Evolutionary conservation across 306 rosid genomes (phyloP).

Genomic region (Gleditsia sinensis): DNA sequence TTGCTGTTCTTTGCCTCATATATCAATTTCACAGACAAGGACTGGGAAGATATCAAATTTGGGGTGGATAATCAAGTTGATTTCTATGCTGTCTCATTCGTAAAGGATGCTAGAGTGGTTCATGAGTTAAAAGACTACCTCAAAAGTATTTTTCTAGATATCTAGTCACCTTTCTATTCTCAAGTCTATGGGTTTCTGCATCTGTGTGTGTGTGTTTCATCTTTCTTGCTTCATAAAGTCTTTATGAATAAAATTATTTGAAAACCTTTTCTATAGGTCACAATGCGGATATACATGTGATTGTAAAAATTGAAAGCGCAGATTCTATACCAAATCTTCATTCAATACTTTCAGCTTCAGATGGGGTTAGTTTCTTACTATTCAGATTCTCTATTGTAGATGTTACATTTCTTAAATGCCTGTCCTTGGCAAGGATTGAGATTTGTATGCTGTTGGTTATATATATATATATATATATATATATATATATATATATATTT

Average conservation of each 20-base stretch:
- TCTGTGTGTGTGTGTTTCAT: slow-evolving; percentile 4
- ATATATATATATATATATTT: too few relatives aligned
- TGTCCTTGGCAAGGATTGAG: too few relatives aligned
- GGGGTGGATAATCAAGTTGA: slow-evolving; percentile 96
- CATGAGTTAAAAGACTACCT: slow-evolving; percentile 85
- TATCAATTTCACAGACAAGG: slow-evolving; percentile 66
- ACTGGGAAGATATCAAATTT: slow-evolving; percentile 98
- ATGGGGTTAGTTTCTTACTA: slow-evolving; percentile 73
- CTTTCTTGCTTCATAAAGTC: slow-evolving; percentile 4
- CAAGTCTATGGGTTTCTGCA: neutral
- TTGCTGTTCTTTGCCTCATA: slow-evolving; percentile 14
- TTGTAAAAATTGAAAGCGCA: slow-evolving; percentile 95
- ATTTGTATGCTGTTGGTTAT: too few relatives aligned
- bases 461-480: too few relatives aligned
- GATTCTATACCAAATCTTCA: slow-evolving; percentile 93
- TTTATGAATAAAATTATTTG: slow-evolving; percentile 29
- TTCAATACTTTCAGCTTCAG: slow-evolving; percentile 86
- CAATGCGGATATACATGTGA: slow-evolving; percentile 79
- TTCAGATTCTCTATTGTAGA: slow-evolving; percentile 16
- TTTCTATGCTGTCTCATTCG: slow-evolving; percentile 95
- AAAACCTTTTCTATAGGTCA: slow-evolving; percentile 53
- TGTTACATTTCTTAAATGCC: slow-evolving; percentile 18
- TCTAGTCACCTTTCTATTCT: slow-evolving; percentile 35
- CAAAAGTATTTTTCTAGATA: slow-evolving; percentile 50
- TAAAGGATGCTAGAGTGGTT: slow-evolving; percentile 89